Evolutionary conservation across 495 filamentous ascomycete species (phyloP), one percentile per base, ranked within the genome.

Genomic region (Aspergillus coremiiformis): DNA sequence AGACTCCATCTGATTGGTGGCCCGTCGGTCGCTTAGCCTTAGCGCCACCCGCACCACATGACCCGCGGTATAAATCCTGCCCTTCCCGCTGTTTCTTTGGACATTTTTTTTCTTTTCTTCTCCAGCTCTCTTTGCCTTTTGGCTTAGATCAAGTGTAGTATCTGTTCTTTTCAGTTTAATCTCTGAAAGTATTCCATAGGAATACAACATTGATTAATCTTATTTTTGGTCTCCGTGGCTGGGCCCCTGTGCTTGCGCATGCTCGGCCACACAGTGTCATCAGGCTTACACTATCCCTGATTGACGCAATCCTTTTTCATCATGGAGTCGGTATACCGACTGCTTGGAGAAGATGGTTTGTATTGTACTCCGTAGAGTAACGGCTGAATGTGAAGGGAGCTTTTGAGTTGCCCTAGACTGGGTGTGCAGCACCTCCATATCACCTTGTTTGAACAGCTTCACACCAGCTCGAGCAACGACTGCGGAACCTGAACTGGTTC

Each of bases 161-260:
- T 93, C 89, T 94, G 89, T 94, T 94, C 89, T 94, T 91, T 90
- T 90, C 85, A 92, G 86, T 91, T 89, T 91, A 90, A 91, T 80
- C 76, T 79, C 78, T 81, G 78, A 80, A 81, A 80, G 75, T 75
- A 66, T 73, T 69, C 82, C 80, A 85, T 20, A 72, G 75, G 81
- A 76, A 76, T 74, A 79, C 78, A 85, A 78, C 80, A 77, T 77
- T 84, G 83, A 88, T 90, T 90, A 88, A 80, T 79, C 83, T 78
- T 76, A 89, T 90, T 88, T 89, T 88, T 78, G 77, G 59, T 70
- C 47, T 57, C 49, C 53, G 84, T 69, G 59, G 59, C 66, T 54
- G 65, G 69, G 71, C 80, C 85, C 84, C 86, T 89, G 82, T 77
- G 85, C 88, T 92, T 89, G 87, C 85, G 74, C 76, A 89, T 84